Evolutionary conservation across 768 basidiomycete species (phyloP).

Genomic region (Russula sp.): DNA sequence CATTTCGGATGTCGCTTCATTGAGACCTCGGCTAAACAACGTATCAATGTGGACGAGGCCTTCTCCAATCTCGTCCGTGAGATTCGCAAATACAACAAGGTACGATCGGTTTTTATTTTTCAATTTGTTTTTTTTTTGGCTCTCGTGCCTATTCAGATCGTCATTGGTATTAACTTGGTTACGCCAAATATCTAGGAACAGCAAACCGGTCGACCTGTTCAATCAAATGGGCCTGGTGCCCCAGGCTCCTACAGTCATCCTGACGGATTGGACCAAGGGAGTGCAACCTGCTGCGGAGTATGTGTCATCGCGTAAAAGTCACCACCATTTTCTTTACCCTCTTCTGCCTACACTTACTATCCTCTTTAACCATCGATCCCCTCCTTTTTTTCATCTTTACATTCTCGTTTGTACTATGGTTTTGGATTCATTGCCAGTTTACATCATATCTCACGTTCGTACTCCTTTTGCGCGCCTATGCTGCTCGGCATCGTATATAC

Average conservation of each 20-base stretch:
- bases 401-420: conserved; percentile 14
- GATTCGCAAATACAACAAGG: conserved; percentile 92
- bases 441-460: conserved; percentile 5
- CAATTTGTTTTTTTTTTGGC: not conserved
- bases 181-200: conserved; percentile 47
- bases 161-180: not conserved
- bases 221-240: conserved; percentile 39
- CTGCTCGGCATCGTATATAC: conserved; percentile 9
- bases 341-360: conserved; percentile 9
- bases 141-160: not conserved
- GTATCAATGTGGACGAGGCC: conserved; percentile 95
- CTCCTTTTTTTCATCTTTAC: not conserved
- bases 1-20: conserved; percentile 93
- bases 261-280: conserved; percentile 48
- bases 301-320: conserved; percentile 51
- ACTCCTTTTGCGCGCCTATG: conserved; percentile 4
- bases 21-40: conserved; percentile 93
- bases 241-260: conserved; percentile 45
- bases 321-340: conserved; percentile 14
- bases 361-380: not conserved
- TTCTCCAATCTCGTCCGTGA: conserved; percentile 91
- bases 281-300: conserved; percentile 58
- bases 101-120: conserved; percentile 30
- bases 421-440: conserved; percentile 17
- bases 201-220: conserved; percentile 66